Percentiles rank a stretch among this genome's conserved stretches.
Conservation (phyloP, 345 rosid species). For the Heritiera fomes region DNA sequence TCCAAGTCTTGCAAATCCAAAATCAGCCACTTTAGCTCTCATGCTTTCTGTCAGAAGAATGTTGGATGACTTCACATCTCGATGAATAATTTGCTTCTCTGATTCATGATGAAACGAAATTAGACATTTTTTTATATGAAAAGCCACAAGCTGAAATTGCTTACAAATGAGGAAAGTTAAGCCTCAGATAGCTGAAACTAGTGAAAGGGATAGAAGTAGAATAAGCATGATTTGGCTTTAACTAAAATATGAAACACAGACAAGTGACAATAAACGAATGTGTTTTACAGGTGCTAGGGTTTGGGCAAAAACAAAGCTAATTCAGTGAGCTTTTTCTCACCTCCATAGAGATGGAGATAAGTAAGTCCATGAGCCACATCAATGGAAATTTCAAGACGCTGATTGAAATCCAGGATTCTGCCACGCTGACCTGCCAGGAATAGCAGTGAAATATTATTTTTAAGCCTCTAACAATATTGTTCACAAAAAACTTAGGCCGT, state of each 20-base stretch:
- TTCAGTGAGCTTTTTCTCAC: slow-evolving; percentile 33
- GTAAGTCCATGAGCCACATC: slow-evolving; percentile 96
- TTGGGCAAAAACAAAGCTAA: neutral
- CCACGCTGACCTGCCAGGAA: slow-evolving; percentile 57
- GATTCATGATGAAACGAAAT: slow-evolving; percentile 24
- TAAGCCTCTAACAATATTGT: slow-evolving; percentile 1
- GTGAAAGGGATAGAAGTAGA: neutral
- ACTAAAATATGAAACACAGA: neutral
- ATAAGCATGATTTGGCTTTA: neutral
- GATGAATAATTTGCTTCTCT: slow-evolving; percentile 95
- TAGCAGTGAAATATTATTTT: neutral
- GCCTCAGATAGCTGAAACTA: neutral
- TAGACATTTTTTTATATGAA: neutral
- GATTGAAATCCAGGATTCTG: slow-evolving; percentile 77
- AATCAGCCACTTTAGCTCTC: slow-evolving; percentile 98
- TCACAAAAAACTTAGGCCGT: neutral
- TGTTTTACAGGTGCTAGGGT: neutral
- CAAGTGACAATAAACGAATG: neutral
- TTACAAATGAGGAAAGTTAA: neutral
- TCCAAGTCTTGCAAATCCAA: slow-evolving; percentile 92
- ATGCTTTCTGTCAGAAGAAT: slow-evolving; percentile 83
- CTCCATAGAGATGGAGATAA: slow-evolving; percentile 88
- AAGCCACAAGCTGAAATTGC: neutral
- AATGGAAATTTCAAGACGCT: slow-evolving; percentile 86
- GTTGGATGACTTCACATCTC: slow-evolving; percentile 95